These are phyloP conservation scores for Boletus tylopilopsis DNA, from an alignment of 768 basidiomycete species.

Conservation along the genomic window DNA sequence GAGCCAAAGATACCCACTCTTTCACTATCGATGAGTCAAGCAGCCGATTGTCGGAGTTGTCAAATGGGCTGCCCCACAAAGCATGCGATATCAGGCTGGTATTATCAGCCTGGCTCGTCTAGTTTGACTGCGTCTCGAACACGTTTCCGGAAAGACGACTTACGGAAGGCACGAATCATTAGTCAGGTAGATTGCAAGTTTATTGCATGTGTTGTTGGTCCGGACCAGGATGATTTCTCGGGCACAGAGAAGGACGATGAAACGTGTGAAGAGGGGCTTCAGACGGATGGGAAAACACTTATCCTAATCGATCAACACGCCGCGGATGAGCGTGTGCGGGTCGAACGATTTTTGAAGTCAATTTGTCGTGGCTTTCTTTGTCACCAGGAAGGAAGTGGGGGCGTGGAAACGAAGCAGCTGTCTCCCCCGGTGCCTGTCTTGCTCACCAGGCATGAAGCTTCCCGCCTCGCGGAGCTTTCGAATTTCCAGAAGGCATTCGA, in stretches of 20 bases:
- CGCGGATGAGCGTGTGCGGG: conserved; percentile 92
- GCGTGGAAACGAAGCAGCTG: conserved; percentile 41
- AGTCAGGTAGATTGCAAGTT: conserved; percentile 92
- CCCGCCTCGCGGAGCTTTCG: conserved; percentile 39
- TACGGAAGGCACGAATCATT: conserved; percentile 58
- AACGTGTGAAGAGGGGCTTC: conserved; percentile 11
- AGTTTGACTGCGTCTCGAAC: conserved; percentile 20
- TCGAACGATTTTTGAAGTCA: conserved; percentile 75
- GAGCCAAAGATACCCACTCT: conserved; percentile 47
- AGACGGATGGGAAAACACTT: conserved; percentile 36
- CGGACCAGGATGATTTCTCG: conserved; percentile 12
- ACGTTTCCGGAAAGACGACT: conserved; percentile 49
- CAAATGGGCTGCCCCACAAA: conserved; percentile 10
- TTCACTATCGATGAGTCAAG: conserved; percentile 10
- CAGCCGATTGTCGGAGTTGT: conserved; percentile 12
- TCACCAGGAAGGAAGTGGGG: conserved; percentile 33
- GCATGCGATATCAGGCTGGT: conserved; percentile 5
- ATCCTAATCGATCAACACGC: conserved; percentile 96
- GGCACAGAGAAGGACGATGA: conserved; percentile 14
- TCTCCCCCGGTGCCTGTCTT: conserved; percentile 57
- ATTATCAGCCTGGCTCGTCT: conserved; percentile 11
- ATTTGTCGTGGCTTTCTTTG: conserved; percentile 67
- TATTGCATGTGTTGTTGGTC: conserved; percentile 64
- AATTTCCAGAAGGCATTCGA: conserved; percentile 47
- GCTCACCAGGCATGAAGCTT: conserved; percentile 63